These are phyloP conservation scores for Geosmithia flava DNA, from an alignment of 2,329 filamentous ascomycete species.

Conservation along the genomic window DNA sequence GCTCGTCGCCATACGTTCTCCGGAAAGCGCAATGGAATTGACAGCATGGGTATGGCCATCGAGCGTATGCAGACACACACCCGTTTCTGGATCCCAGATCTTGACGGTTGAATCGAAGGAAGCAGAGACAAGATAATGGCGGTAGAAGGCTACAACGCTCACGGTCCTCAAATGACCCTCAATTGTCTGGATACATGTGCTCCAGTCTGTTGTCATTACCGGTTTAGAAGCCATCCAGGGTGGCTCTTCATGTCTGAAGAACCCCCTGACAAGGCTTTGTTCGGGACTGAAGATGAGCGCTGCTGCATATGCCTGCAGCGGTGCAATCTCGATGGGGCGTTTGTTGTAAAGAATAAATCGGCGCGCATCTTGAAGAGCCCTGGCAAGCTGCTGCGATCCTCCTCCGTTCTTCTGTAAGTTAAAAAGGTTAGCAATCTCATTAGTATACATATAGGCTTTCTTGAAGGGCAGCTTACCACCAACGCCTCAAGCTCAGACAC, in stretches of 20 bases:
- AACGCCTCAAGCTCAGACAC: neutral
- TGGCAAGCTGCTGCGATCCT: neutral
- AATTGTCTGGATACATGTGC: conserved; percentile 2
- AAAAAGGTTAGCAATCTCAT: too few species aligned
- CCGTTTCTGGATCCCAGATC: conserved; percentile 4
- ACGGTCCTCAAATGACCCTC: neutral
- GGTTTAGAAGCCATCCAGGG: neutral
- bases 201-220: neutral
- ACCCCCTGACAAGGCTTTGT: conserved; percentile 7
- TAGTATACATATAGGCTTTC: neutral
- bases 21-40: neutral
- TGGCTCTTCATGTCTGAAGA: conserved; percentile 3
- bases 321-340: conserved; percentile 11
- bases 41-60: conserved; percentile 1
- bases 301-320: conserved; percentile 19
- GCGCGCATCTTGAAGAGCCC: conserved; percentile 13
- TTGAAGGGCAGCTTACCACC: neutral
- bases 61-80: conserved; percentile 3
- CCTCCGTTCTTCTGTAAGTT: neutral
- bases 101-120: conserved; percentile 1
- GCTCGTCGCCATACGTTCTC: neutral
- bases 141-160: conserved; percentile 8
- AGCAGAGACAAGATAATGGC: conserved; percentile 3
- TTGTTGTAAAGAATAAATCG: conserved; percentile 14
- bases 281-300: conserved; percentile 18